phyloP scores from a whole-genome alignment of 1,139 yeast genomes.

The Kluyveromyces sp. region DNA sequence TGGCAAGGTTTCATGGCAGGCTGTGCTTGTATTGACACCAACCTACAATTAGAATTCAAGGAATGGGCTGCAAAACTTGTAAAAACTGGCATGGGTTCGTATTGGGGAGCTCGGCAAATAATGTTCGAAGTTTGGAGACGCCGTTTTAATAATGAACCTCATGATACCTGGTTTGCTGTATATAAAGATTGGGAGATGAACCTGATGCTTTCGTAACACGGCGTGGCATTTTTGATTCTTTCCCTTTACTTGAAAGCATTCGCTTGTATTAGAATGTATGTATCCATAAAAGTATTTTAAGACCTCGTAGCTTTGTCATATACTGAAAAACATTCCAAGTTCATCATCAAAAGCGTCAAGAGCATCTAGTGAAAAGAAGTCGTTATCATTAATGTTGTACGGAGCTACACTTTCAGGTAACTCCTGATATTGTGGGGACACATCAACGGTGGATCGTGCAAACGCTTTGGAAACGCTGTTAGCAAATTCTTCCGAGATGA shows the following conservation, averaged over 20 bases:
- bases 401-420: background rate
- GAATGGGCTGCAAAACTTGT: constrained; percentile 80
- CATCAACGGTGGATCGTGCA: background rate
- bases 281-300: too few species aligned
- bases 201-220: constrained; percentile 46
- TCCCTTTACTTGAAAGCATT: background rate
- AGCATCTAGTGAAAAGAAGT: background rate
- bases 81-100: constrained; percentile 68
- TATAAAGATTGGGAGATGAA: constrained; percentile 81
- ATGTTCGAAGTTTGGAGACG: constrained; percentile 86
- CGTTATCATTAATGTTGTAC: background rate
- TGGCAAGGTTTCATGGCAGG: constrained; percentile 93
- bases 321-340: background rate
- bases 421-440: background rate
- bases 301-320: too few species aligned
- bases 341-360: background rate
- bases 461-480: background rate
- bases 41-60: constrained; percentile 59
- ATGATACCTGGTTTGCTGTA: constrained; percentile 73
- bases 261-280: too few species aligned
- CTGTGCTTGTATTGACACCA: constrained; percentile 60
- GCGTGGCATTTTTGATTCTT: background rate
- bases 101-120: constrained; percentile 79
- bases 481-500: background rate
- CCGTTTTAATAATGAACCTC: constrained; percentile 48